Evolutionary conservation across 2,329 filamentous ascomycete species (phyloP).

Genomic region (Colletotrichum gloeosporioides): DNA sequence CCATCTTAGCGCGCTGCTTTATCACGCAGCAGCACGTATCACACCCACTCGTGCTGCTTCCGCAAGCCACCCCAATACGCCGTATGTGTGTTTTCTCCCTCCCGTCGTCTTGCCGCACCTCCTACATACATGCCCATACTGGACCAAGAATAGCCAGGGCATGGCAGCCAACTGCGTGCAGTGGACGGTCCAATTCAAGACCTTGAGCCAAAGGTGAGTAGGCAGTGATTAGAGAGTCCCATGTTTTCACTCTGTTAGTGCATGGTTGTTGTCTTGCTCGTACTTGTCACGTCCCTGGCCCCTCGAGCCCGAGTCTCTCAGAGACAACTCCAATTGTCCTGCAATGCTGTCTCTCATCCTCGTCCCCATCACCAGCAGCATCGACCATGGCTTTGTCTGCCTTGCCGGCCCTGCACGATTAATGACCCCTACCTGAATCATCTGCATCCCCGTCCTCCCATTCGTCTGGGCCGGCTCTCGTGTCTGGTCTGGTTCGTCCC

Average conservation of each 20-base stretch:
- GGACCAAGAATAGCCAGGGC: neutral
- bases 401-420: neutral
- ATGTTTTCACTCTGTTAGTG: neutral
- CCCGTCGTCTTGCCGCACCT: conserved; percentile 10
- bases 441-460: neutral
- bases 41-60: neutral
- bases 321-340: neutral
- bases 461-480: neutral
- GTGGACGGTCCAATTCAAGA: neutral
- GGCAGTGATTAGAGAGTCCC: neutral
- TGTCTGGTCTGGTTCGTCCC: neutral
- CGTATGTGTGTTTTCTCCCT: conserved; percentile 10
- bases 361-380: neutral
- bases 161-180: neutral
- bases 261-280: neutral
- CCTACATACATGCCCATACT: neutral
- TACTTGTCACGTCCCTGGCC: neutral
- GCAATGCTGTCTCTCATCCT: neutral
- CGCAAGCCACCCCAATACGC: conserved; percentile 2
- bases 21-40: neutral
- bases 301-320: neutral
- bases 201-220: neutral
- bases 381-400: neutral
- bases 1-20: neutral
- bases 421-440: neutral